Evolutionary conservation across 371 early-diverging fungal species (phyloP).

Genomic region (Mortierella sp.): DNA sequence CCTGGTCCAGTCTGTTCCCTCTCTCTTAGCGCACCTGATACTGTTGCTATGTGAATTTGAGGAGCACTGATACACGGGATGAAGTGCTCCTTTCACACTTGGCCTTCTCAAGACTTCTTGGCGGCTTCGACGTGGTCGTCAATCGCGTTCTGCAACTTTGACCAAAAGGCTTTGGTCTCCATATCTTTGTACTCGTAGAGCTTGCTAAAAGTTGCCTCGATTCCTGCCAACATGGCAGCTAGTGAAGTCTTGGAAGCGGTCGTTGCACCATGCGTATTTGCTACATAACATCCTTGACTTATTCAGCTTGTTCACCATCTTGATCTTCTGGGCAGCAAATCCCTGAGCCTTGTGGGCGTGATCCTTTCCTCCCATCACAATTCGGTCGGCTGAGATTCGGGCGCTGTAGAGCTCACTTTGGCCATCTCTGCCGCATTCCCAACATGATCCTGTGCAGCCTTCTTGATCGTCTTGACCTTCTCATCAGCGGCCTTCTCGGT

Average conservation of each 20-base stretch:
- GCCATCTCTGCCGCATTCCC: constrained; percentile 6
- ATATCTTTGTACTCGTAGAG: too few relatives aligned
- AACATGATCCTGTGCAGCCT: constrained; percentile 13
- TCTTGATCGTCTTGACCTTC: background rate
- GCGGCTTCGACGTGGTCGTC: too few relatives aligned
- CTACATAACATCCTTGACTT: constrained; percentile 24
- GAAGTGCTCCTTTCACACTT: too few relatives aligned
- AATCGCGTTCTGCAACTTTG: too few relatives aligned
- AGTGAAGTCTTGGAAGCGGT: constrained; percentile 23
- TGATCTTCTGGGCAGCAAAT: constrained; percentile 10
- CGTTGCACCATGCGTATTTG: constrained; percentile 17
- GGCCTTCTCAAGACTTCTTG: too few relatives aligned
- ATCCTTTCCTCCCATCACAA: constrained; percentile 26
- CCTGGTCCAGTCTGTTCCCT: too few relatives aligned
- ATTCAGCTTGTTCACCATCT: constrained; percentile 14
- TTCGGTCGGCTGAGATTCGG: constrained; percentile 11
- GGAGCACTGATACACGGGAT: too few relatives aligned
- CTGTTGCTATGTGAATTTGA: too few relatives aligned
- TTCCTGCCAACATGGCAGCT: too few relatives aligned
- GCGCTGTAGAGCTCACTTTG: background rate
- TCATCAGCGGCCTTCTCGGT: constrained; percentile 8
- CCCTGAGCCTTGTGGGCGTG: constrained; percentile 20
- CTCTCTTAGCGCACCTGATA: too few relatives aligned
- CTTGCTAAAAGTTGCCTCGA: too few relatives aligned
- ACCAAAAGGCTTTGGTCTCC: too few relatives aligned